Base-by-base conservation (phyloP, 2,329 filamentous ascomycete species). In the Claviceps africana region DNA sequence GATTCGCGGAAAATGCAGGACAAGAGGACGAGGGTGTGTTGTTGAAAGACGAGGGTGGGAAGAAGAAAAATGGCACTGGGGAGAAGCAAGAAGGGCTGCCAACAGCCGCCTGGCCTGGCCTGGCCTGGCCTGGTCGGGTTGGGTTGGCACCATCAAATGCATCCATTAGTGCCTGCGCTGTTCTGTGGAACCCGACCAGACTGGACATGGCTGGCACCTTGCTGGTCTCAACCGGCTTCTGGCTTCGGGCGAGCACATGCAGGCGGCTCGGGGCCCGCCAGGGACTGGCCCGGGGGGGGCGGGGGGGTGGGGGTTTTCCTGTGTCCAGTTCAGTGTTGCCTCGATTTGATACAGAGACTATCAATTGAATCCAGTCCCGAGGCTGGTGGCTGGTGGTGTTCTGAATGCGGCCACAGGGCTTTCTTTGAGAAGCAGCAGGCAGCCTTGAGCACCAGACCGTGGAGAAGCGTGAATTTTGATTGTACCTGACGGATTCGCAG, bases 1-100 rank as follows among this genome's bases (percentile, higher is more conserved):
- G 55, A 57, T 58, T 58, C 57, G 58, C 51, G 55, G 56, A 47
- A 56, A 56, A 55, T 51, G 56, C 49, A 56, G 52, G 57, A 55
- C 51, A 42, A 33, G 10, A 48, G n/a, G 47, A 19, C 30, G 53
- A 49, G 51, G 53, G 56, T 55, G 56, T 55, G 54, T 50, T 54
- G 57, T 56, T 57, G 57, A 53, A 45, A 55, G 47, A 45, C 50
- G 50, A 54, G 51, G 50, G 52, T 56, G 52, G 39, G 49, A 48
- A 35, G 53, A 54, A 40, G 55, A 54, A 55, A 55, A 56, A 37
- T 43, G 43, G n/a, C n/a, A n/a, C n/a, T n/a, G n/a, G n/a, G 45
- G 43, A 50, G 47, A 53, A 25, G 40, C 44, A 22, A 42, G 40
- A 39, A 48, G 51, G 31, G 9, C 42, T 35, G 53, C 25, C 25